Evolutionary conservation across 2,329 filamentous ascomycete species (phyloP), one percentile per base, ranked within the genome.

Genomic region (Cadophora luteo-olivacea): DNA sequence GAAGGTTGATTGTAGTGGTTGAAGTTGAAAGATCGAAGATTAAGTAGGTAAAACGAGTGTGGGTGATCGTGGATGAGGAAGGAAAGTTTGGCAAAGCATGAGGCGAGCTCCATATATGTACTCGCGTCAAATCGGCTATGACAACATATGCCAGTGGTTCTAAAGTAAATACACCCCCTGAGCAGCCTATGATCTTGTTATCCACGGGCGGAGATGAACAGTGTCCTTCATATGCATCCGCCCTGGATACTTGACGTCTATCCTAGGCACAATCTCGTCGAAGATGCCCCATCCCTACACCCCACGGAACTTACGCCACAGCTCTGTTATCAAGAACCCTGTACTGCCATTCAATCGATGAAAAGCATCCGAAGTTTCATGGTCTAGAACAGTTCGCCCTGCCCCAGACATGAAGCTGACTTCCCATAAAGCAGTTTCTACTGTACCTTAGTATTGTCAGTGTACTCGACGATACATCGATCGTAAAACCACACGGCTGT

Each of bases 31-130:
- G 69, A 68, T 58, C 65, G 68, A 72, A 65, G 41, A 68, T 72
- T 72, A 72, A 68, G 61, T 45, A 54, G 60, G 68, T 66, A 75
- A 77, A 76, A 71, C 16, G 75, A 77, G 73, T 76, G 75, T 76
- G 45, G 38, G n/a, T 67, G 57, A 68, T 61, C 51, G 57, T 64
- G 64, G 62, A 61, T 64, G 51, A 49, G 36, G 64, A 41, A 29
- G 22, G 32, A 61, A 52, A 62, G 54, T 22, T 41, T 7, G 41
- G 36, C 33, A 25, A 29, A 38, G 54, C n/a, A 57, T 52, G 52
- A 33, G 24, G n/a, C 45, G n/a, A 60, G 32, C 22, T 54, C 65
- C 64, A 70, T 69, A 70, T 73, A 71, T 72, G 66, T 69, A 71
- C 60, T 61, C 69, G 64, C 69, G n/a, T 55, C 36, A 67, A 52